Conservation (phyloP, 345 rosid genomes). For the Theobroma cacao region DNA sequence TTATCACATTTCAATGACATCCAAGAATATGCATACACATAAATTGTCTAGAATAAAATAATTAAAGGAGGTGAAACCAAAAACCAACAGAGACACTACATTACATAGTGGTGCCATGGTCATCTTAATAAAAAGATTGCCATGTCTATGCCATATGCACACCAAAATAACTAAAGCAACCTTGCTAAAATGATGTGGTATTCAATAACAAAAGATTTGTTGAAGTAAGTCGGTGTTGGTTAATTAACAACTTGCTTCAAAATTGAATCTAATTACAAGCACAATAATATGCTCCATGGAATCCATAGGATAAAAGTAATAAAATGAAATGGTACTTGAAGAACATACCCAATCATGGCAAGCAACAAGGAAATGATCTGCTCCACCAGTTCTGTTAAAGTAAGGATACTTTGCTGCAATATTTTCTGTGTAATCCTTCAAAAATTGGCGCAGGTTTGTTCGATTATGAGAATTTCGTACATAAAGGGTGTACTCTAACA, state of each 20-base stretch:
- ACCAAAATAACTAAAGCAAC: neutral
- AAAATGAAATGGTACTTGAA: conserved; percentile 7
- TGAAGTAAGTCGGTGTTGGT: neutral
- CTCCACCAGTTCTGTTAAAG: conserved; percentile 88
- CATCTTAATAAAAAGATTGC: neutral
- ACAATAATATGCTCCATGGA: neutral
- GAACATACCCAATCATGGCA: conserved; percentile 96
- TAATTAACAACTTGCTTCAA: neutral
- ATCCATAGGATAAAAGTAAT: neutral
- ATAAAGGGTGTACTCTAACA: conserved; percentile 81
- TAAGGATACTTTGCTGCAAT: conserved; percentile 85
- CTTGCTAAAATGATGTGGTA: neutral
- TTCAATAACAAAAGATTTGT: neutral
- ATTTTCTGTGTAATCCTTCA: conserved; percentile 66
- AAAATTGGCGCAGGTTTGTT: conserved; percentile 66
- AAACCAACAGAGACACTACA: neutral
- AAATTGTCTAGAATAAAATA: neutral
- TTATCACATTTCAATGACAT: neutral
- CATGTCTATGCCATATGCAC: neutral
- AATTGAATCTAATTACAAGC: neutral
- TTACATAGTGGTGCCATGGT: neutral
- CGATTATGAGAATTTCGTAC: conserved; percentile 90
- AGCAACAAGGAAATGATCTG: conserved; percentile 93
- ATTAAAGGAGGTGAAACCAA: neutral
- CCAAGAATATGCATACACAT: neutral